Evolutionary conservation across 768 basidiomycete genomes (phyloP), one percentile per base, ranked within the genome.

Genomic region (Leccinum uliginosum): DNA sequence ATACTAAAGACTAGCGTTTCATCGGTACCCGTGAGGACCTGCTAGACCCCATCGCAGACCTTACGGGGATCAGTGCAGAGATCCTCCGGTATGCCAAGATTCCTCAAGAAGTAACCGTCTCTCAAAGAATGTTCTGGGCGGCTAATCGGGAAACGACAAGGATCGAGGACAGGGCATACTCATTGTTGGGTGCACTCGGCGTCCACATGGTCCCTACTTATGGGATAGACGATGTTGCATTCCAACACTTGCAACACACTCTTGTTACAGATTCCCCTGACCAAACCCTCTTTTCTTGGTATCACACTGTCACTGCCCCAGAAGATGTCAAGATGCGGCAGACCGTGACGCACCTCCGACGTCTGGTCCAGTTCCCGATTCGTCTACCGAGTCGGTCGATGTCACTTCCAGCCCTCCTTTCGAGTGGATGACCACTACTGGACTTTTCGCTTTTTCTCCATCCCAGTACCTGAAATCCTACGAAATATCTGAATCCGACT

Each of bases 111-210:
- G 29, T 63, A 11, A 56, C 60, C 12, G 62, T 67, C 26, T 69
- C 68, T 30, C 63, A 64, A 30, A 65, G 46, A 29, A 67, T 73
- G 62, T 59, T 55, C 19, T 73, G 73, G 73, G 63, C 71, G 17
- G 29, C 60, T 1, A 17, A 53, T 14, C 62, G 71, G 50, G 49
- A 60, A 14, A 73, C 71, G 14, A 64, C 58, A 12, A 51, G 8
- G 47, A 26, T 54, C 27, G 71, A 74, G 30, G 72, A 72, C 40
- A 65, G n/a, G 44, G 61, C 71, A 6, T 72, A 74, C 45, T 71
- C 64, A 21, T 50, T 72, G 35, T 35, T 72, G 56, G 72, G 69
- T 3, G 46, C 74, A 38, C 60, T 72, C 3, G 51, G 32, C 12
- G 55, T 69, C 19, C 35, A 15, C 24, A 56, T 74, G 59, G 29